Evolutionary conservation across 179 eudicot species (phyloP).

Genomic region (Beta corolliflora): DNA sequence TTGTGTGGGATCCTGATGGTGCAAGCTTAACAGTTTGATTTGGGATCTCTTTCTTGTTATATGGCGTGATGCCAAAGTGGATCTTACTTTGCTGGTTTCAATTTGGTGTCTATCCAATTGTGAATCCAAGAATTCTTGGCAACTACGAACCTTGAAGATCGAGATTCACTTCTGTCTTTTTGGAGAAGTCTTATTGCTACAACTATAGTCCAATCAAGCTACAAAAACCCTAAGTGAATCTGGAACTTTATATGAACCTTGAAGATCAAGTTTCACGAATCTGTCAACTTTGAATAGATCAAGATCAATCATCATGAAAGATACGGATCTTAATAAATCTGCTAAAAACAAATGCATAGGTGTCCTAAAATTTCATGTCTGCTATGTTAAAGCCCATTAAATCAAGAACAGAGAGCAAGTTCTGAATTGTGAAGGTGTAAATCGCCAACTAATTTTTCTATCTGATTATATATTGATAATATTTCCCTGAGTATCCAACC

Average conservation of each 20-base stretch:
- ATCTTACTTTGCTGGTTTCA: neutral
- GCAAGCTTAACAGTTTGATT: neutral
- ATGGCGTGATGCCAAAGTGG: neutral
- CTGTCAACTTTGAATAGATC: too few relatives aligned
- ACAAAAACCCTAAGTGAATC: neutral
- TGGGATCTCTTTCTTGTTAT: slow-evolving; percentile 2
- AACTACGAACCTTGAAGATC: neutral
- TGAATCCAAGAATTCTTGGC: neutral
- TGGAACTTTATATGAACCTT: neutral
- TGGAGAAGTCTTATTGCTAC: neutral
- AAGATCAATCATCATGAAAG: neutral
- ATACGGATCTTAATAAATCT: neutral
- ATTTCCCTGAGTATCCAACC: too few relatives aligned
- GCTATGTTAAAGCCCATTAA: neutral
- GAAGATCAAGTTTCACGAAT: too few relatives aligned
- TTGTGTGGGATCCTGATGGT: neutral
- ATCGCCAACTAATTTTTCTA: too few relatives aligned
- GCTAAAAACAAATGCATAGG: neutral
- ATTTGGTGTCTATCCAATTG: neutral
- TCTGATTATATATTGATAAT: too few relatives aligned
- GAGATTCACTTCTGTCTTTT: neutral
- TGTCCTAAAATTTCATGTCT: neutral
- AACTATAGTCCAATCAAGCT: neutral
- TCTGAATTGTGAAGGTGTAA: neutral
- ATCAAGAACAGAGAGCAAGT: neutral